Evolutionary conservation across 1,284 basidiomycete species (phyloP), one percentile per base, ranked within the genome.

Genomic region (Sporisorium reilianum): DNA sequence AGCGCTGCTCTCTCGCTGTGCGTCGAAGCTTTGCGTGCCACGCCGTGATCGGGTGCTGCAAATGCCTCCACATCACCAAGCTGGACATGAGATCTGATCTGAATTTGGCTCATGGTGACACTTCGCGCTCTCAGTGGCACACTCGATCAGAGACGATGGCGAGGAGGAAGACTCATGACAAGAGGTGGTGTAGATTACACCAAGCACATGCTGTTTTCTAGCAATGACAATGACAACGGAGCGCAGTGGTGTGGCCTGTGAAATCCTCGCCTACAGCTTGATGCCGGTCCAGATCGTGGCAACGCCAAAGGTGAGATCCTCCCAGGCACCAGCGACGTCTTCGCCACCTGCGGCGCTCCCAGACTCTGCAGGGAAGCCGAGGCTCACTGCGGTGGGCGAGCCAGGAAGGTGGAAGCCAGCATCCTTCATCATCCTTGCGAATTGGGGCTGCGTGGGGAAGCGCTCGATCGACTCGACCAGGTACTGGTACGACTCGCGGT

Each of bases 391-490:
- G 18, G 67, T 77, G n/a, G 76, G 76, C 18, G 67, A 75, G 40
- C 80, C 82, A 1, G 83, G 77, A 23, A 82, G 66, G 22, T 80
- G 80, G 77, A 87, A 87, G 18, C 86, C 86, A 0, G 86, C 86
- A 9, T 85, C 74, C 28, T 74, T 70, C 67, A 87, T 85, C 95
- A 99, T 93, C 81, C 90, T 87, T 14, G 95, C 92, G 86, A 99
- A 99, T 55, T 94, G 91, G 25, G 90, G 87, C 85, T 98, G 96
- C 22, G 90, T 88, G 34, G 96, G 96, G 88, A 99, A 99, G 77
- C 90, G 90, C 62, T 95, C 92, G 81, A 99, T 99, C 38, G 95
- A 97, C 86, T 99, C 97, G 55, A 99, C 93, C 45, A 99, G 89
- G 85, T 99, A 99, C 86, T 85, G 77, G 86, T 99, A 99, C 20